These are phyloP conservation scores for Dissoconium aciculare DNA, from an alignment of 2,329 filamentous ascomycete species.

Conservation along the genomic window DNA sequence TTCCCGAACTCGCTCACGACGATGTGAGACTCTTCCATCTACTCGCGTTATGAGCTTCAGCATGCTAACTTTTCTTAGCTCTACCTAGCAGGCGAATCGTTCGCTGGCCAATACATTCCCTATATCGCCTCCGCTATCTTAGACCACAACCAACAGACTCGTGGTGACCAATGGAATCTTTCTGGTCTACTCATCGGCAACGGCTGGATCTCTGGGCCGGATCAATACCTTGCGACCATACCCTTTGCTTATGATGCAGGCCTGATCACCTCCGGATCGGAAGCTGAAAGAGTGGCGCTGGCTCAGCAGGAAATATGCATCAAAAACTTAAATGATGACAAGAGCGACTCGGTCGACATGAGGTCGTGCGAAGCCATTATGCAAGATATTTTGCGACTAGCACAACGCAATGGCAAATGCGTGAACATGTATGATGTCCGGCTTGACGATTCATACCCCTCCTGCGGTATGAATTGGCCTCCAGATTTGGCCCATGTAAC, in stretches of 20 bases:
- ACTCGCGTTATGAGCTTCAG: not conserved
- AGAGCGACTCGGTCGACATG: slow-evolving; percentile 50
- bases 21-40: slow-evolving; percentile 54
- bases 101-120: slow-evolving; percentile 90
- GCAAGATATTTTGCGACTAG: slow-evolving; percentile 47
- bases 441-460: slow-evolving; percentile 61
- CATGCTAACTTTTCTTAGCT: slow-evolving; percentile 40
- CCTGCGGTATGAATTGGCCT: slow-evolving; percentile 97
- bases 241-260: slow-evolving; percentile 64
- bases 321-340: slow-evolving; percentile 40
- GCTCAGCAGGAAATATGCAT: slow-evolving; percentile 54
- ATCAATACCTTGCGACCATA: slow-evolving; percentile 83
- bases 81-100: slow-evolving; percentile 91
- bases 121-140: slow-evolving; percentile 90
- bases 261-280: slow-evolving; percentile 53
- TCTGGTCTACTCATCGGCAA: slow-evolving; percentile 86
- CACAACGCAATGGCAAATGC: slow-evolving; percentile 45
- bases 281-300: slow-evolving; percentile 53
- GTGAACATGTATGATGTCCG: slow-evolving; percentile 97
- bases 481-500: slow-evolving; percentile 64
- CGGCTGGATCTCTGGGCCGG: slow-evolving; percentile 82
- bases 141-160: slow-evolving; percentile 56
- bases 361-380: slow-evolving; percentile 62
- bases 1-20: slow-evolving; percentile 80
- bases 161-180: slow-evolving; percentile 52